These are phyloP conservation scores for Curvularia eragrostidis DNA, from an alignment of 2,329 filamentous ascomycete genomes.

Conservation along the genomic window DNA sequence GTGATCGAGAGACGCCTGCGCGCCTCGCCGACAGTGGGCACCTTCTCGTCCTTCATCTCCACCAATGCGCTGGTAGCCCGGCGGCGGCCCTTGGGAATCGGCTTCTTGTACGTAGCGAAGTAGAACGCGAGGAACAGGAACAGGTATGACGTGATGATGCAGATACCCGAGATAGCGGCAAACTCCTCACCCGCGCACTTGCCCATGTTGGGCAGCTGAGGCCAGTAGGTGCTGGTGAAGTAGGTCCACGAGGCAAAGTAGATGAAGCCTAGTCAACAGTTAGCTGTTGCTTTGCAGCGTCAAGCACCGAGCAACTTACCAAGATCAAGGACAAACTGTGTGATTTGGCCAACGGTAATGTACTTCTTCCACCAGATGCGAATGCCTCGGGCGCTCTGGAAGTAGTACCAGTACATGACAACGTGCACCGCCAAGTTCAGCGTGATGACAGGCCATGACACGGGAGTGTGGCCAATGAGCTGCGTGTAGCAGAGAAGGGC, in stretches of 20 bases:
- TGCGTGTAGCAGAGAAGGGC: slow-evolving; percentile 98
- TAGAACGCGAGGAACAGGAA: slow-evolving; percentile 99
- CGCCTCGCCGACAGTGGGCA: slow-evolving; percentile 62
- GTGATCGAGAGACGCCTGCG: slow-evolving; percentile 57
- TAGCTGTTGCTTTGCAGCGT: slow-evolving; percentile 17
- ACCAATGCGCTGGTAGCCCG: slow-evolving; percentile 85
- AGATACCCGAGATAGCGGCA: slow-evolving; percentile 89
- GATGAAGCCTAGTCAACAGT: slow-evolving; percentile 75
- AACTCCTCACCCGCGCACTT: slow-evolving; percentile 96
- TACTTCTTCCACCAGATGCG: slow-evolving; percentile 99
- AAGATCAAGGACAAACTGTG: slow-evolving; percentile 96
- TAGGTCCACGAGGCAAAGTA: slow-evolving; percentile 99
- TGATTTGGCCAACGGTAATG: slow-evolving; percentile 96
- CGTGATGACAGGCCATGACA: slow-evolving; percentile 93
- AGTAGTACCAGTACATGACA: slow-evolving; percentile 99
- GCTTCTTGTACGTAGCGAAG: slow-evolving; percentile 92
- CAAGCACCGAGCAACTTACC: slow-evolving; percentile 62
- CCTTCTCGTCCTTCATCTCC: slow-evolving; percentile 78
- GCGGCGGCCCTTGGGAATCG: slow-evolving; percentile 72
- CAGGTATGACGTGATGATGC: slow-evolving; percentile 91
- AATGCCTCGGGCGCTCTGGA: slow-evolving; percentile 95
- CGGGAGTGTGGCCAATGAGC: slow-evolving; percentile 87
- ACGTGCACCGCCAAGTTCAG: slow-evolving; percentile 95
- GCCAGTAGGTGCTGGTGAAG: slow-evolving; percentile 91
- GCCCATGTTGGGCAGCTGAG: slow-evolving; percentile 81